phyloP scores from a whole-genome alignment of 73 alveolate species.

The Uronychia binucleata region DNA sequence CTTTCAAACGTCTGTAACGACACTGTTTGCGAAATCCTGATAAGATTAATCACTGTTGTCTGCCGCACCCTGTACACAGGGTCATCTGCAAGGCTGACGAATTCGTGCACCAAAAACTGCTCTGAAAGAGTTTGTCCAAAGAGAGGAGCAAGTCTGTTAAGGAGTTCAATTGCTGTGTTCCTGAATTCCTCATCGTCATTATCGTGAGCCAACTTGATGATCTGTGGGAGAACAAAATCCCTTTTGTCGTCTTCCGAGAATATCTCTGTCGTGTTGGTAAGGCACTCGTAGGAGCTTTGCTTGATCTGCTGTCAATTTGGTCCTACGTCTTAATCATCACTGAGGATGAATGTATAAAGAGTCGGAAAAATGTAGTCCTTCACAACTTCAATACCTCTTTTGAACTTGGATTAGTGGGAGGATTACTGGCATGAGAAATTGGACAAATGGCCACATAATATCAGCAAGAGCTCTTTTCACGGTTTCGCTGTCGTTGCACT shows the following conservation, averaged over 20 bases:
- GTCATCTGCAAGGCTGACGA: slow-evolving; percentile 70
- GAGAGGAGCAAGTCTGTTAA: slow-evolving; percentile 52
- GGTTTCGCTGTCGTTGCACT: slow-evolving; percentile 1
- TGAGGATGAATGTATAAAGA: background rate
- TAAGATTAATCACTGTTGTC: slow-evolving; percentile 59
- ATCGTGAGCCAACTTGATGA: slow-evolving; percentile 61
- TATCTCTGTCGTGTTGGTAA: slow-evolving; percentile 21
- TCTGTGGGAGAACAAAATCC: slow-evolving; percentile 39
- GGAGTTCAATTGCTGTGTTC: slow-evolving; percentile 60
- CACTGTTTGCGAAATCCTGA: slow-evolving; percentile 60
- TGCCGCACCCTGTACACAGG: slow-evolving; percentile 64
- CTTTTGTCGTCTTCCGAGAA: slow-evolving; percentile 51
- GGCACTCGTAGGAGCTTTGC: slow-evolving; percentile 36
- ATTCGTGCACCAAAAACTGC: slow-evolving; percentile 64
- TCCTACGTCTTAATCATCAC: background rate
- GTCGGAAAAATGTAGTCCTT: background rate
- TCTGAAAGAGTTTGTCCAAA: slow-evolving; percentile 60
- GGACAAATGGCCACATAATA: background rate
- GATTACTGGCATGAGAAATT: background rate
- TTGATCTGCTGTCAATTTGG: slow-evolving; percentile 21
- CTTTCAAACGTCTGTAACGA: slow-evolving; percentile 53
- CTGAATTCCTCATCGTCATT: slow-evolving; percentile 57
- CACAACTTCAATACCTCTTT: background rate
- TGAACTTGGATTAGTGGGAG: background rate
- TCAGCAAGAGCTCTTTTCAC: background rate